Evolutionary conservation across 2,329 filamentous ascomycete genomes (phyloP).

Genomic region (Leptographium lundbergii): DNA sequence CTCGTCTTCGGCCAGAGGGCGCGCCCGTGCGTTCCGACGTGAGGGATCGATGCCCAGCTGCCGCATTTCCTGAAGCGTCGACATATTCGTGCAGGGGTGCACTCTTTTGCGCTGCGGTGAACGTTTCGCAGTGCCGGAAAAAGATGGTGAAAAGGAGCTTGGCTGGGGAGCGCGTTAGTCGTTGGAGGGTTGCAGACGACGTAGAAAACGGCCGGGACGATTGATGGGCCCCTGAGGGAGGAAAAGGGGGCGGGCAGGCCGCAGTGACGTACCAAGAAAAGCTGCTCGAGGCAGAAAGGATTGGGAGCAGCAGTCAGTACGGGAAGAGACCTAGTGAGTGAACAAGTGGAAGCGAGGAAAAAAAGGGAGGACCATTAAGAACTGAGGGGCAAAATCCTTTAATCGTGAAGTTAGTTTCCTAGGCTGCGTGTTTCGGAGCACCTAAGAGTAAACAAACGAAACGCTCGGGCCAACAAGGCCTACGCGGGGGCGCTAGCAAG

Average conservation of each 20-base stretch:
- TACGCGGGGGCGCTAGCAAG: neutral
- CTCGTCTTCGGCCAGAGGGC: slow-evolving; percentile 69
- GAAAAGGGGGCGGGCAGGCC: neutral
- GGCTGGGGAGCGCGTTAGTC: neutral
- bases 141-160: neutral
- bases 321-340: neutral
- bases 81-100: slow-evolving; percentile 3
- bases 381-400: slow-evolving; percentile 5
- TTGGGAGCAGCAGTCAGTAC: neutral
- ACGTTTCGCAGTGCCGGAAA: neutral
- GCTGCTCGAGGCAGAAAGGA: neutral
- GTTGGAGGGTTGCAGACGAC: neutral
- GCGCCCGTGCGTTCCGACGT: slow-evolving; percentile 77
- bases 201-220: neutral
- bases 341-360: neutral
- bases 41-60: slow-evolving; percentile 61
- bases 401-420: neutral
- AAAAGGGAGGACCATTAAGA: neutral
- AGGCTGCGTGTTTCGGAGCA: slow-evolving; percentile 4
- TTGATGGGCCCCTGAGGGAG: neutral
- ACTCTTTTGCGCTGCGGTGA: neutral
- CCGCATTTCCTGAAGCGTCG: slow-evolving; percentile 12
- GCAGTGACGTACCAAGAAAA: neutral
- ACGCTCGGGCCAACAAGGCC: slow-evolving; percentile 10
- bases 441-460: slow-evolving; percentile 14